A percentile compares a stretch with the other conserved stretches of the same genome.
phyloP scores from a whole-genome alignment of 768 basidiomycete species.

The Suillus occidentalis region DNA sequence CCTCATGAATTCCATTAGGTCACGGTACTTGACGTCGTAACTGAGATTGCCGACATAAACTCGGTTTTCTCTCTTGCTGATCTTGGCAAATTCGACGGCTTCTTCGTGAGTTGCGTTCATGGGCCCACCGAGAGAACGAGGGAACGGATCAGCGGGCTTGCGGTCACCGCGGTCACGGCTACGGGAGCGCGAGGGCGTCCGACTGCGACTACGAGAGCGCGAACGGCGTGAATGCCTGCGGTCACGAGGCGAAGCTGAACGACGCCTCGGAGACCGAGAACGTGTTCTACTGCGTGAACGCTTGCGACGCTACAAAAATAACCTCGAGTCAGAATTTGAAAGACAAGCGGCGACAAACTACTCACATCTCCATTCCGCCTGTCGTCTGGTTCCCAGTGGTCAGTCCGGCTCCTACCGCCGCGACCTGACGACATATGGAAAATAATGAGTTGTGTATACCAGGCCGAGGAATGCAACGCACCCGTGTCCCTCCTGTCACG shows the following conservation, averaged over 20 bases:
- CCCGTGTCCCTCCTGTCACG: slow-evolving; percentile 58
- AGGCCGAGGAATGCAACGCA: slow-evolving; percentile 26
- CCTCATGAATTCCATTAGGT: slow-evolving; percentile 99
- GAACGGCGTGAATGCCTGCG: slow-evolving; percentile 58
- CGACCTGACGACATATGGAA: slow-evolving; percentile 36
- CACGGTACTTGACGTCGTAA: slow-evolving; percentile 98
- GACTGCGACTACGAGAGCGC: slow-evolving; percentile 63
- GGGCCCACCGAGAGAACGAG: slow-evolving; percentile 82
- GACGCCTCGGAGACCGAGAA: slow-evolving; percentile 65
- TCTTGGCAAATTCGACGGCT: slow-evolving; percentile 92
- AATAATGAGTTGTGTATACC: slow-evolving; percentile 8
- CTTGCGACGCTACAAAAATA: slow-evolving; percentile 53
- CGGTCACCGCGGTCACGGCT: slow-evolving; percentile 66
- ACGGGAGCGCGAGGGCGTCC: slow-evolving; percentile 47
- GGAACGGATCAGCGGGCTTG: slow-evolving; percentile 62
- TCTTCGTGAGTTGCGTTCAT: slow-evolving; percentile 93
- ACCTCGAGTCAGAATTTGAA: neutral
- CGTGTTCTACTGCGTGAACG: slow-evolving; percentile 67
- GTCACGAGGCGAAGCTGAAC: slow-evolving; percentile 62
- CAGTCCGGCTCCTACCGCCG: slow-evolving; percentile 42
- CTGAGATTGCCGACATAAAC: slow-evolving; percentile 99
- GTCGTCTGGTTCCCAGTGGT: slow-evolving; percentile 87
- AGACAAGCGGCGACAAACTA: slow-evolving; percentile 4
- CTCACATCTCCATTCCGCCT: slow-evolving; percentile 72
- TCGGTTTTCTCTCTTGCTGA: slow-evolving; percentile 96